phyloP scores from a whole-genome alignment of 2,329 filamentous ascomycete species.

The Aspergillus tubingensis region DNA sequence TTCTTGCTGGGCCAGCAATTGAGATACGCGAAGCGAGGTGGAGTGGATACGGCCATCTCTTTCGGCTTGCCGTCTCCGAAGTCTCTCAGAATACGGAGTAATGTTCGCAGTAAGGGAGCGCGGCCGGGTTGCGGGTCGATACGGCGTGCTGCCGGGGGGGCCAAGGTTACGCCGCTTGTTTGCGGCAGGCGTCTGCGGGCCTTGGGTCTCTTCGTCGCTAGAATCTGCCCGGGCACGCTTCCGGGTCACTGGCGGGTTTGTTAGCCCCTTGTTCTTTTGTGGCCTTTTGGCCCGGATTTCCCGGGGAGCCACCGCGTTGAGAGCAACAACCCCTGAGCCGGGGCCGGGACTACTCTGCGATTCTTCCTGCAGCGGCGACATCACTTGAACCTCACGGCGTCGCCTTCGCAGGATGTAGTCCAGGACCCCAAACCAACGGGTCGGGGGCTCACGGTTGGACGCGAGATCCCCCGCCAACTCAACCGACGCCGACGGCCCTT shows the following conservation, averaged over 20 bases:
- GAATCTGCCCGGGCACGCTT: conserved; percentile 21
- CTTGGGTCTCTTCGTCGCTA: conserved; percentile 8
- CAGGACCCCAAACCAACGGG: conserved; percentile 12
- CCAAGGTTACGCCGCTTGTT: conserved; percentile 29
- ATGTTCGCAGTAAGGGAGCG: conserved; percentile 20
- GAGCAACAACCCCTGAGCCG: conserved; percentile 12
- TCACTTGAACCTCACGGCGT: not conserved
- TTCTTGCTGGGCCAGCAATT: conserved; percentile 34
- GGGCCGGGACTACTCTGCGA: conserved; percentile 9
- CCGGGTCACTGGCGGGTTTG: conserved; percentile 19
- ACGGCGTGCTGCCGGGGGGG: conserved; percentile 26
- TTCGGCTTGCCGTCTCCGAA: conserved; percentile 32
- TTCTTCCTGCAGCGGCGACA: conserved; percentile 23
- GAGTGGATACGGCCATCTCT: conserved; percentile 34
- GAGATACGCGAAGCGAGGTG: conserved; percentile 37
- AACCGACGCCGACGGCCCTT: conserved; percentile 16
- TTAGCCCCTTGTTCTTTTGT: conserved; percentile 17
- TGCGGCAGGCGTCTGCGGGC: conserved; percentile 18
- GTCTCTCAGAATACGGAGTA: conserved; percentile 32
- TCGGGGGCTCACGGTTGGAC: conserved; percentile 12
- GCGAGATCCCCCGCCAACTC: conserved; percentile 17
- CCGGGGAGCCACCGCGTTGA: conserved; percentile 7
- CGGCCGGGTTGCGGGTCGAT: conserved; percentile 19
- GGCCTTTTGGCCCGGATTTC: conserved; percentile 7
- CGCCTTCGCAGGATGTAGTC: not conserved